A percentile compares a stretch with the other conserved stretches of the same genome.
Evolutionary conservation across 176 grass and related monocot genomes (phyloP).

Genomic region (Otatea glauca): DNA sequence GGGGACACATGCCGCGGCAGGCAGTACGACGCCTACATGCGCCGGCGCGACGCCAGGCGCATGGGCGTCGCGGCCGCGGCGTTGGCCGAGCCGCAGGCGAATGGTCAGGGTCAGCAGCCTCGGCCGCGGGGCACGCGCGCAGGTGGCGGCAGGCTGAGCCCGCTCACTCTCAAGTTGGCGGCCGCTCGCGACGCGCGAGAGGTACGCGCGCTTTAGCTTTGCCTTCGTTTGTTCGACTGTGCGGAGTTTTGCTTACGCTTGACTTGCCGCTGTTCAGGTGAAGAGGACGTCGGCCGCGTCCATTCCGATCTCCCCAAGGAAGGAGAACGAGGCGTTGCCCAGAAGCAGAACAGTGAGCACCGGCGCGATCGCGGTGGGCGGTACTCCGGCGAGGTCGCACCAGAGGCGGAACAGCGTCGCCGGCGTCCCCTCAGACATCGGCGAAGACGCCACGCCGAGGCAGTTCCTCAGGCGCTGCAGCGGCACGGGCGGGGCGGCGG

Average conservation of each 20-base stretch:
- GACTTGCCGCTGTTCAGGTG: not conserved
- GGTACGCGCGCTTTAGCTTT: not conserved
- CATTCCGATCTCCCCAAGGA: slow-evolving; percentile 33
- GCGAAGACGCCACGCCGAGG: slow-evolving; percentile 37
- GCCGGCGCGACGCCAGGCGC: slow-evolving; percentile 62
- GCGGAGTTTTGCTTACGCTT: not conserved
- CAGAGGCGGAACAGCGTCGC: slow-evolving; percentile 46
- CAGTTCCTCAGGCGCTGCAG: slow-evolving; percentile 57
- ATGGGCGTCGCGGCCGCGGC: slow-evolving; percentile 5
- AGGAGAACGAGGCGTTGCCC: slow-evolving; percentile 24
- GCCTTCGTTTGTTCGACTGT: not conserved
- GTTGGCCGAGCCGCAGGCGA: not conserved
- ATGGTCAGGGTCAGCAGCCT: not conserved
- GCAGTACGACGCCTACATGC: slow-evolving; percentile 65
- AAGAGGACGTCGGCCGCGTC: slow-evolving; percentile 28
- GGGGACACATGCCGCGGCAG: slow-evolving; percentile 44
- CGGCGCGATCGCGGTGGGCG: not conserved
- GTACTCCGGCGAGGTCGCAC: slow-evolving; percentile 4
- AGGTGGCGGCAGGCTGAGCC: not conserved
- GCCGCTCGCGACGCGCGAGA: slow-evolving; percentile 2
- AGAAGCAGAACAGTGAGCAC: slow-evolving; percentile 39
- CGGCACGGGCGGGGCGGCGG: slow-evolving; percentile 41
- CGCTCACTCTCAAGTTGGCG: not conserved
- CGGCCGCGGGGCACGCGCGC: not conserved
- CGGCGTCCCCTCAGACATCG: not conserved